phyloP scores from a whole-genome alignment of 139 green algal species.

The Asterochloris sp. region DNA sequence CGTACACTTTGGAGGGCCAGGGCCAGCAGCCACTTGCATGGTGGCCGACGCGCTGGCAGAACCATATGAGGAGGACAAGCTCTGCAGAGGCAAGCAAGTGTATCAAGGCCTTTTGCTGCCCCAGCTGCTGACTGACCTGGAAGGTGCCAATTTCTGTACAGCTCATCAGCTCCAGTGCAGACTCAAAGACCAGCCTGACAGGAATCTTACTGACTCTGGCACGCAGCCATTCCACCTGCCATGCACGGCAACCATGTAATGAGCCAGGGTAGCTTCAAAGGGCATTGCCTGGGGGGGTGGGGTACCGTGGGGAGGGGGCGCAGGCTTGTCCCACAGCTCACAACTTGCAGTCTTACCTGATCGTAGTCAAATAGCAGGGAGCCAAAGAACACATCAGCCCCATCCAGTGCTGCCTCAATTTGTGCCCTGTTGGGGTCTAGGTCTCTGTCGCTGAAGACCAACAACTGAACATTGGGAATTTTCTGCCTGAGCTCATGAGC shows the following conservation, averaged over 20 bases:
- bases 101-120: neutral
- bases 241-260: too few species aligned
- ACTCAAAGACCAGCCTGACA: slow-evolving; percentile 93
- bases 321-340: neutral
- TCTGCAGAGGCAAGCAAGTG: neutral
- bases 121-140: slow-evolving; percentile 20
- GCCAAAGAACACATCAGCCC: slow-evolving; percentile 90
- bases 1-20: too few species aligned
- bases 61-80: neutral
- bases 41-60: too few species aligned
- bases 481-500: slow-evolving; percentile 26
- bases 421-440: slow-evolving; percentile 47
- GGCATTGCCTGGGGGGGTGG: neutral
- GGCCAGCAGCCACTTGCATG: too few species aligned
- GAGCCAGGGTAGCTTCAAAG: too few species aligned
- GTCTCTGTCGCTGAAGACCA: slow-evolving; percentile 93
- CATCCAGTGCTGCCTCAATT: slow-evolving; percentile 73
- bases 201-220: slow-evolving; percentile 61
- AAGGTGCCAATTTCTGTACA: slow-evolving; percentile 70
- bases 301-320: too few species aligned
- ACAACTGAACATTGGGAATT: slow-evolving; percentile 44
- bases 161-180: slow-evolving; percentile 93
- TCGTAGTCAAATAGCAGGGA: slow-evolving; percentile 97
- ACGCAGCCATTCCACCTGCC: slow-evolving; percentile 88
- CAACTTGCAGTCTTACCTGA: slow-evolving; percentile 45